These are phyloP conservation scores for Oryza brachyantha DNA, from an alignment of 176 grass and related monocot species.

Conservation along the genomic window DNA sequence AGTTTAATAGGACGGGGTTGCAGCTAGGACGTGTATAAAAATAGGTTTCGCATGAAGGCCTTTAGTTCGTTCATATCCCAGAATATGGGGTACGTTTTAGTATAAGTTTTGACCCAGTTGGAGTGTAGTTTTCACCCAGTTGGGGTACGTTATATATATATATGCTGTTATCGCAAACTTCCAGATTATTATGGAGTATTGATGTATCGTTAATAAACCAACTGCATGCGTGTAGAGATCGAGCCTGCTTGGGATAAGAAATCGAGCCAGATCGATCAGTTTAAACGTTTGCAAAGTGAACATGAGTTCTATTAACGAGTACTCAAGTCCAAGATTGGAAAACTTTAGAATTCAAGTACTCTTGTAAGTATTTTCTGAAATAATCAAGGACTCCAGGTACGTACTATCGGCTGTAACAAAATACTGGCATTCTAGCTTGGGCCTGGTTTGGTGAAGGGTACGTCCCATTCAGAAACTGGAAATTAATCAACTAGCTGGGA, in stretches of 20 bases:
- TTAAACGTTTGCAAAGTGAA: background rate
- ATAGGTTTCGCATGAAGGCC: background rate
- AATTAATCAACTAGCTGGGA: background rate
- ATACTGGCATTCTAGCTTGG: background rate
- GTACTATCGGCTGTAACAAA: background rate
- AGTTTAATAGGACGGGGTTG: background rate
- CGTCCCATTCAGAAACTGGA: constrained; percentile 17
- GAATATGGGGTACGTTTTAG: background rate
- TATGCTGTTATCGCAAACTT: background rate
- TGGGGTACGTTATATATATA: background rate
- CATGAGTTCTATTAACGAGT: background rate
- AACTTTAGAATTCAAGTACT: background rate
- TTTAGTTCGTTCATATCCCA: background rate
- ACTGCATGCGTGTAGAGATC: background rate
- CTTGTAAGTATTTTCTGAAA: no score
- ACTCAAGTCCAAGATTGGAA: background rate
- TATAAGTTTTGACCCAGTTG: background rate
- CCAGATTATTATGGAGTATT: background rate
- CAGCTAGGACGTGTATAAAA: background rate
- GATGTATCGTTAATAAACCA: background rate
- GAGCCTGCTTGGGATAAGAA: background rate
- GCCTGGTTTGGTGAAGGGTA: constrained; percentile 3
- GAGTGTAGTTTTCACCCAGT: background rate
- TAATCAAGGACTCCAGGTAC: background rate
- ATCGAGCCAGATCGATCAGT: background rate